Base-by-base conservation (phyloP, 148 eudicot species). In the Rhododendron ovatum region DNA sequence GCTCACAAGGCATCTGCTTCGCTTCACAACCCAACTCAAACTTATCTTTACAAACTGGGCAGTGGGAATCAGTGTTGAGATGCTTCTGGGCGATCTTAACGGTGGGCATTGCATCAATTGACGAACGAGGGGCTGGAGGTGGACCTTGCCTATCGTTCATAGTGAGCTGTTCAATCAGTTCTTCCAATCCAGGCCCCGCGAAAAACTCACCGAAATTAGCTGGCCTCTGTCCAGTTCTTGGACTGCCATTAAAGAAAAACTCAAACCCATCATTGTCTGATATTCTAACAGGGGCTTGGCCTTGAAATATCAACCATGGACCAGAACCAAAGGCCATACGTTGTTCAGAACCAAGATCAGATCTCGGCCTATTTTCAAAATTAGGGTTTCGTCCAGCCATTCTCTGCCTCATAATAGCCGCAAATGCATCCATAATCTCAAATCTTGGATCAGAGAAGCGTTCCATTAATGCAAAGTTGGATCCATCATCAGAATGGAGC, bases 81-180 rank as follows among this genome's bases (percentile, higher is more conserved):
- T 94, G 98, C 65, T 91, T 91, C 24, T 91, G 96, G 0, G 91
- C 88, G 76, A 97, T 94, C 86, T 84, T 97, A 67, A 97, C 45
- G 3, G 95, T 94, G 35, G 99, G 99, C 98, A 97, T 90, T 30
- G 94, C 96, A 84, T 97, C 98, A n/a, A 97, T 97, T 24, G 98
- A 93, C 5, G 98, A 57, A 26, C 93, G 93, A 57, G 98, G 95
- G 0, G 99, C 99, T 5, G 98, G 99, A 37, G 99, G 92, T 5
- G 99, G 99, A 17, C 99, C 99, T 69, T 89, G 95, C 89, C 96
- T 87, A 28, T 92, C 95, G 78, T 90, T 91, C 89, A 89, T 22
- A 10, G 90, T 91, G 24, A 97, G 91, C 87, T 93, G 96, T 87
- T 95, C 94, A 15, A 95, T 92, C 80, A 97, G 86, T 85, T 97